Base-by-base conservation (phyloP, 2,329 filamentous ascomycete genomes). In the Cercospora janseana region DNA sequence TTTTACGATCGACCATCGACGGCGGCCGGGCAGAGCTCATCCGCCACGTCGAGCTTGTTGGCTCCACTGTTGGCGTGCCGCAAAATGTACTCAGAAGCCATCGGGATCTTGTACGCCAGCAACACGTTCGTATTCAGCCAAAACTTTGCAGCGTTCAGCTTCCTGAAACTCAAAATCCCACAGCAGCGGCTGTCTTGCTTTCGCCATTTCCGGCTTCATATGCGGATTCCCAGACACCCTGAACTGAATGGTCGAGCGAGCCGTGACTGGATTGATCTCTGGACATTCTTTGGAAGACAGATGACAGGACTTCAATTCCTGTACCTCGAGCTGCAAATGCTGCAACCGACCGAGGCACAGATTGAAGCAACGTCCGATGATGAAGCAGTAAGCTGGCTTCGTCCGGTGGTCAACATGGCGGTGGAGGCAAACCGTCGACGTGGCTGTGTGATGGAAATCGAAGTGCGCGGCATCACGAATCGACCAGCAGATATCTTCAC, bases 51-150 rank as follows among this genome's bases (percentile, higher is more conserved):
- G 4, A 60, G 61, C 2, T 49, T 67, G 4, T 51, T 67, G 4
- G 61, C 63, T 8, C 53, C 65, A 4, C 56, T 66, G 6, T 53
- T 62, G 21, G 63, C 62, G 9, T 67, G 65, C 48, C 64, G 65
- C 10, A 56, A 51, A 16, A 50, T 64, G 27, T 67, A 67, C 50
- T 64, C 64, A 3, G 65, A 67, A 47, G 56, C 58, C 3, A 60
- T 66, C 23, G 29, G 55, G 10, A 61, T 53, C 9, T 52, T 67
- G n/a, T 67, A 67, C 58, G 61, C 51, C 38, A 54, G 56, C 45
- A 66, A 66, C 55, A 60, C 57, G 4, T 67, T 67, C 54, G 61
- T 66, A 27, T 66, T 66, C 56, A 63, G 61, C 3, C 61, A 65
- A 35, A 65, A 63, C 42, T 61, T 60, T 20, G 62, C 60, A 16